Conservation (phyloP, 2,329 filamentous ascomycete species). For the Nectriaceae sp. region DNA sequence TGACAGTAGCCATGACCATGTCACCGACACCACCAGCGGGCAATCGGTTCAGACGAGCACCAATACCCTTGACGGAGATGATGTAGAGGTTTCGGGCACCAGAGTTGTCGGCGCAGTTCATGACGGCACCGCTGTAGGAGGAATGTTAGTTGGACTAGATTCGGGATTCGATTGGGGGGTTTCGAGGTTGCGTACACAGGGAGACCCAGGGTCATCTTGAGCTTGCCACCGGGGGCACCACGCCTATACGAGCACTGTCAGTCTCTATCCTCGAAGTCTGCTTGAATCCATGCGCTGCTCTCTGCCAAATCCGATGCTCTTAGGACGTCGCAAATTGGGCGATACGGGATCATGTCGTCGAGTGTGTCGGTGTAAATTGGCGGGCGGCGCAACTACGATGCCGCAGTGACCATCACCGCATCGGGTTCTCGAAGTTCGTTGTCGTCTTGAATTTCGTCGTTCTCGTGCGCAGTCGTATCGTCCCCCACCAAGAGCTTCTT, state of each 20-base stretch:
- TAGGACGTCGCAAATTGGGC: not conserved
- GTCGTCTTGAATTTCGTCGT: constrained; percentile 4
- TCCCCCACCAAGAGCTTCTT: constrained; percentile 18
- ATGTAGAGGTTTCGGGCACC: constrained; percentile 99
- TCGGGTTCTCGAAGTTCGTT: not conserved
- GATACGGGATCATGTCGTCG: not conserved
- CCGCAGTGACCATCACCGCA: not conserved
- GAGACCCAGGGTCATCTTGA: constrained; percentile 99
- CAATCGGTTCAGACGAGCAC: constrained; percentile 95
- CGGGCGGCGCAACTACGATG: not conserved
- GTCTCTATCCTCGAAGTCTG: constrained; percentile 13
- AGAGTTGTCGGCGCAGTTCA: constrained; percentile 99
- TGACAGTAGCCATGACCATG: constrained; percentile 99
- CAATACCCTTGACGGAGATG: constrained; percentile 99
- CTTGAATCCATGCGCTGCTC: not conserved
- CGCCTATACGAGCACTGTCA: constrained; percentile 54
- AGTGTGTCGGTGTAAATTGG: not conserved
- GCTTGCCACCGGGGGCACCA: constrained; percentile 99
- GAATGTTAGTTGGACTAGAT: constrained; percentile 22
- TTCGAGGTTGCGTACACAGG: constrained; percentile 75
- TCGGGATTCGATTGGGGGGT: constrained; percentile 7
- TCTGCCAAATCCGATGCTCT: not conserved
- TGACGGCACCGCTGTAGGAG: constrained; percentile 81
- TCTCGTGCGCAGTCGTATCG: constrained; percentile 14
- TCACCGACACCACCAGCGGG: constrained; percentile 97